Base-by-base conservation (phyloP, 768 basidiomycete genomes). In the Lentinula detonsa region DNA sequence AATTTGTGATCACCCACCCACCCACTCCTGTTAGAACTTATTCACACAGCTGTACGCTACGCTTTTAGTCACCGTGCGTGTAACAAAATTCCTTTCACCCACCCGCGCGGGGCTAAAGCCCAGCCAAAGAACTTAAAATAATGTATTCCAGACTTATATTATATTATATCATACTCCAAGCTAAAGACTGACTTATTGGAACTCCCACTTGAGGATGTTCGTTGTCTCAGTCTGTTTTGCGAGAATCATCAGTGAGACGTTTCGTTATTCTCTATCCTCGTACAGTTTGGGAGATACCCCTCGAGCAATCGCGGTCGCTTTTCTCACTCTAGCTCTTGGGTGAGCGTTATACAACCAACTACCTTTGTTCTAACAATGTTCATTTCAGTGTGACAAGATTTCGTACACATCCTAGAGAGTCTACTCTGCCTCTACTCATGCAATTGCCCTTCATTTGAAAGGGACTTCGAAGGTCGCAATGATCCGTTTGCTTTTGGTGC, bases 351-450 rank as follows among this genome's bases (percentile, higher is more conserved):
- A 57, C 31, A 33, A 9, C 4, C 9, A 16, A 51, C 18, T 16
- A 31, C 8, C n/a, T 8, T 35, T 21, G 34, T 43, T 21, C 55
- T 18, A 43, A 6, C 34, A 15, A 54, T 18, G 23, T 28, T 16
- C n/a, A 16, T 28, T 16, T 10, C 10, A 52, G 51, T 52, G 34
- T 3, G 11, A 45, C 52, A 86, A 85, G 5, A 65, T 84, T 13
- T 70, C 81, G 1, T 79, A 75, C 55, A 81, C 75, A 39, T 75
- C 75, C 54, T 78, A 65, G 86, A 65, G 86, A 87, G 56, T 83
- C 86, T 15, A 74, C 84, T 5, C 71, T 87, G 40, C 84, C 86
- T 1, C 69, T 86, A 31, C 83, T 82, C 62, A 67, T 86, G 39
- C 79, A 83, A 43, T 83, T 67, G 21, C 34, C 34, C 56, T 23